A percentile compares a stretch with the other conserved stretches of the same genome.
Evolutionary conservation across 208 protist genomes (phyloP).

Genomic region (Acanthamoeba castellanii): DNA sequence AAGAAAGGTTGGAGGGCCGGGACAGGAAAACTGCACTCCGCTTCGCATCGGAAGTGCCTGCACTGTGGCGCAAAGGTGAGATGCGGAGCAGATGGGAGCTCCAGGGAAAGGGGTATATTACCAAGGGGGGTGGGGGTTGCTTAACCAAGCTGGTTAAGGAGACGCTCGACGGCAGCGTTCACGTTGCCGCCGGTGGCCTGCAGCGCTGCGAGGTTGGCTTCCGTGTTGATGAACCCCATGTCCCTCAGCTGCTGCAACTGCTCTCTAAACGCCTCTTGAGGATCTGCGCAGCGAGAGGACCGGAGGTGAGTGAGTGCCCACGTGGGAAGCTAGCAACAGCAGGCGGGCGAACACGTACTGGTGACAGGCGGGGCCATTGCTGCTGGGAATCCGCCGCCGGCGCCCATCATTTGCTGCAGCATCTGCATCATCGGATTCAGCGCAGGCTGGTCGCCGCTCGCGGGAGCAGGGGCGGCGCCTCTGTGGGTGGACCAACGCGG

Average conservation of each 20-base stretch:
- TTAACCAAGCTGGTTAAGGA: slow-evolving; percentile 75
- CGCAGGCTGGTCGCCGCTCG: not conserved
- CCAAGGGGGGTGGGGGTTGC: not conserved
- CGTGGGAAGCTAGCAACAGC: not conserved
- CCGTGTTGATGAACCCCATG: slow-evolving; percentile 87
- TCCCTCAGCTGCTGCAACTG: slow-evolving; percentile 85
- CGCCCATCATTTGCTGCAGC: slow-evolving; percentile 55
- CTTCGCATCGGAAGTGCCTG: no score
- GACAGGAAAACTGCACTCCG: no score
- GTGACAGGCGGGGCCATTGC: not conserved
- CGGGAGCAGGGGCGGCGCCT: not conserved
- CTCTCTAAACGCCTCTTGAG: slow-evolving; percentile 68
- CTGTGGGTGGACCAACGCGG: no score
- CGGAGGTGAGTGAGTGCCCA: not conserved
- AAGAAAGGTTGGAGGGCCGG: no score
- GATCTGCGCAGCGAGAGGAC: slow-evolving; percentile 29
- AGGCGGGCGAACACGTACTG: not conserved
- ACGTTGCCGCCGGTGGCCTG: slow-evolving; percentile 84
- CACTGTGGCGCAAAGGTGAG: not conserved
- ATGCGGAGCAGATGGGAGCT: no score
- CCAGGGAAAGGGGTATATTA: not conserved
- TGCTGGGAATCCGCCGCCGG: not conserved
- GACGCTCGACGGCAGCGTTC: slow-evolving; percentile 81
- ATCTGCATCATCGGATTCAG: slow-evolving; percentile 54
- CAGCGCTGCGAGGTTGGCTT: slow-evolving; percentile 86